Evolutionary conservation across 2,329 filamentous ascomycete genomes (phyloP).

Genomic region (Claviceps cyperi): DNA sequence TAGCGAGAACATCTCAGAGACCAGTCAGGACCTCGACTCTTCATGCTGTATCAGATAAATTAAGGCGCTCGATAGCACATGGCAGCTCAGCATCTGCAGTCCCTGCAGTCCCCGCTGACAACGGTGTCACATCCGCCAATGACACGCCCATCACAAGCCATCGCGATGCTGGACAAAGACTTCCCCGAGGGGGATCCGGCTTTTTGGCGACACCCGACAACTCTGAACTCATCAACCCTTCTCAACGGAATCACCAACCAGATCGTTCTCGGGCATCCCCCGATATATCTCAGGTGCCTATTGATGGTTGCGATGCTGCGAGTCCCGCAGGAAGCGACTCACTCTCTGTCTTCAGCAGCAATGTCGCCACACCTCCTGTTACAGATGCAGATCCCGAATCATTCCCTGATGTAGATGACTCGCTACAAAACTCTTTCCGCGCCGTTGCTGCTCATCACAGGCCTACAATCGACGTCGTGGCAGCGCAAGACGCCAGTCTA

Average conservation of each 20-base stretch:
- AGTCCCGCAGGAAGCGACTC: slow-evolving; percentile 41
- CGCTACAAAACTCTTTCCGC: slow-evolving; percentile 30
- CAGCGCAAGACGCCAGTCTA: slow-evolving; percentile 76
- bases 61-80: slow-evolving; percentile 20
- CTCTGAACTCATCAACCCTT: slow-evolving; percentile 27
- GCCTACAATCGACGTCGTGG: slow-evolving; percentile 50
- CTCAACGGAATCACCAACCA: slow-evolving; percentile 25
- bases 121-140: background rate
- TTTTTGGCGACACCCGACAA: slow-evolving; percentile 44
- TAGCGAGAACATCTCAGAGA: slow-evolving; percentile 13
- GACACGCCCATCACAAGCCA: slow-evolving; percentile 6
- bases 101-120: background rate
- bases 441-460: slow-evolving; percentile 33
- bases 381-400: slow-evolving; percentile 57
- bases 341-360: slow-evolving; percentile 46
- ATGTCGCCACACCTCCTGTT: slow-evolving; percentile 60
- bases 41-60: slow-evolving; percentile 20
- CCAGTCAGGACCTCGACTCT: slow-evolving; percentile 15
- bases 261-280: slow-evolving; percentile 30
- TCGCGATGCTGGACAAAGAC: slow-evolving; percentile 13
- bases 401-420: slow-evolving; percentile 36
- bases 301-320: slow-evolving; percentile 26
- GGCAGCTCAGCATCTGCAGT: slow-evolving; percentile 6
- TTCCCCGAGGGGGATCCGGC: slow-evolving; percentile 13
- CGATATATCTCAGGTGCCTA: slow-evolving; percentile 26